Evolutionary conservation across 148 eudicot species (phyloP).

Genomic region (Cornus florida): DNA sequence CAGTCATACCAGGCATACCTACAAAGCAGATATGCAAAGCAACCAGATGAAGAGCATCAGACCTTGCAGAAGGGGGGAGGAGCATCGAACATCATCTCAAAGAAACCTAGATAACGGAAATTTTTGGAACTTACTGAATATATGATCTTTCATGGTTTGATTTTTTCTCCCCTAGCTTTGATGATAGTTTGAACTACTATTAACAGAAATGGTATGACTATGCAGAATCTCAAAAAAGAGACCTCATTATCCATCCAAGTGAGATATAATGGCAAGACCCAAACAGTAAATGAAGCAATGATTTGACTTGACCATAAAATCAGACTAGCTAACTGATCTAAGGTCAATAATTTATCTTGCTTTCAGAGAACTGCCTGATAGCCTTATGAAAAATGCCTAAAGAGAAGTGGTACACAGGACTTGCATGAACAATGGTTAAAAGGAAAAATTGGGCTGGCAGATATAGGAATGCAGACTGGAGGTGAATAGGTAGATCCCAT

Average conservation of each 20-base stretch:
- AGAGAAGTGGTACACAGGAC: neutral
- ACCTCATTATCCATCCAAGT: neutral
- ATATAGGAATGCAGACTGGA: neutral
- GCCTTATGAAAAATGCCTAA: neutral
- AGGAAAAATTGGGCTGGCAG: neutral
- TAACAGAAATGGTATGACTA: neutral
- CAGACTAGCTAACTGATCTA: neutral
- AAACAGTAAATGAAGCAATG: neutral
- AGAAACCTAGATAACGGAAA: neutral
- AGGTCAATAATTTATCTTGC: neutral
- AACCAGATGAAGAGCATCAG: neutral
- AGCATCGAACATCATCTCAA: no score
- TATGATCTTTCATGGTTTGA: no score
- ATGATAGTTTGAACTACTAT: neutral
- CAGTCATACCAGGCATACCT: conserved; percentile 62
- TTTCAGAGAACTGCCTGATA: neutral
- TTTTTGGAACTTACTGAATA: no score
- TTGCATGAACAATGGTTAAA: neutral
- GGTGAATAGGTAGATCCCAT: neutral
- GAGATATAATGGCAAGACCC: neutral
- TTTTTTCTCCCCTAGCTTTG: no score
- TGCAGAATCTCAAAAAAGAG: neutral
- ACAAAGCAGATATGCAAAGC: neutral
- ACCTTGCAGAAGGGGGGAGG: neutral
- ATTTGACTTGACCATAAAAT: neutral